Evolutionary conservation across 305 asterid genomes (phyloP).

Genomic region (Striga hermonthica): DNA sequence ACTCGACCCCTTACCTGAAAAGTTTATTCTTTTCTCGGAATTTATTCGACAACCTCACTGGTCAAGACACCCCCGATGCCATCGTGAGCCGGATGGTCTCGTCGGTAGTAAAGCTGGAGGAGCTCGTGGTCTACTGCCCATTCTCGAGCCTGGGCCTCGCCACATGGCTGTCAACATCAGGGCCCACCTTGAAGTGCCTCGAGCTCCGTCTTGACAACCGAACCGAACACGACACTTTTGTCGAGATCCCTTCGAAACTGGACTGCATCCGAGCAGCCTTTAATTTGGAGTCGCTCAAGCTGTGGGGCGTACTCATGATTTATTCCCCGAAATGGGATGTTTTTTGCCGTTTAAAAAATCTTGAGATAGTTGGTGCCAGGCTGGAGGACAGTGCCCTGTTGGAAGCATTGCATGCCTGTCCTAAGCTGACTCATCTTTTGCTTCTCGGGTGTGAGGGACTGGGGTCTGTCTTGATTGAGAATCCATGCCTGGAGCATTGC

Average conservation of each 20-base stretch:
- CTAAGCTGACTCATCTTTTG: slow-evolving; percentile 62
- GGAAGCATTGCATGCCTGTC: slow-evolving; percentile 65
- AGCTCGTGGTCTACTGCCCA: slow-evolving; percentile 84
- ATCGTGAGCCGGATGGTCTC: slow-evolving; percentile 54
- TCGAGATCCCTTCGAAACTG: slow-evolving; percentile 60
- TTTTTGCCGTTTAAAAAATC: slow-evolving; percentile 69
- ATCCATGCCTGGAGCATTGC: slow-evolving; percentile 64
- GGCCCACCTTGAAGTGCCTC: slow-evolving; percentile 56
- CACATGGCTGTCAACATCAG: slow-evolving; percentile 62
- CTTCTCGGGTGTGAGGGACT: slow-evolving; percentile 93
- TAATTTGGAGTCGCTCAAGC: slow-evolving; percentile 81
- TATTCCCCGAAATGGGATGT: slow-evolving; percentile 75
- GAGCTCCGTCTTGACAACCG: slow-evolving; percentile 89
- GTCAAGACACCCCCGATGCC: slow-evolving; percentile 53
- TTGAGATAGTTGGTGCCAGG: slow-evolving; percentile 89
- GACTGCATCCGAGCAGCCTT: slow-evolving; percentile 64
- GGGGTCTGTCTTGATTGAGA: slow-evolving; percentile 46
- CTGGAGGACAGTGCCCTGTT: slow-evolving; percentile 60
- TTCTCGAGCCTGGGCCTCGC: slow-evolving; percentile 66
- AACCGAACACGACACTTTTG: slow-evolving; percentile 38
- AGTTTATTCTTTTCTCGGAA: slow-evolving; percentile 74
- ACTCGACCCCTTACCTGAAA: slow-evolving; percentile 60
- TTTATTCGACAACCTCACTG: slow-evolving; percentile 57
- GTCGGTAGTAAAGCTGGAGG: slow-evolving; percentile 53
- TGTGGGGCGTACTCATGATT: slow-evolving; percentile 89